phyloP scores from a whole-genome alignment of 805 yeast genomes.

The Millerozyma acaciae region DNA sequence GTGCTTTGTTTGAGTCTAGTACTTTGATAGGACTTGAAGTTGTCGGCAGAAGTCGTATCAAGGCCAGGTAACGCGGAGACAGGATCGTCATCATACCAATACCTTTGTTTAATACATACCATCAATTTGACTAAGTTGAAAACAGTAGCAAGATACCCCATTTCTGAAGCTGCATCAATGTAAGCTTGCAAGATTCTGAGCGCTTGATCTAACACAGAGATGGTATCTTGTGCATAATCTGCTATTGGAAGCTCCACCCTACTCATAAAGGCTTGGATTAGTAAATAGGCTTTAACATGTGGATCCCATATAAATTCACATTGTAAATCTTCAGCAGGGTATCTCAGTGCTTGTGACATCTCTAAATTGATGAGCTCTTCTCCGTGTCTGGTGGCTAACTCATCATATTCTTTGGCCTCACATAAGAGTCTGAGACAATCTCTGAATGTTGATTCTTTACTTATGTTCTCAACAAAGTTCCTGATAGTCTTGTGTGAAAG shows the following conservation, averaged over 20 bases:
- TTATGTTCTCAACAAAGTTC: conserved; percentile 53
- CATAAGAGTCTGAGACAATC: conserved; percentile 59
- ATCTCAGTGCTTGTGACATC: conserved; percentile 71
- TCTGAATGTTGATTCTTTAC: conserved; percentile 47
- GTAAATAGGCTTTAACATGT: conserved; percentile 71
- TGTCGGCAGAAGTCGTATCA: no score
- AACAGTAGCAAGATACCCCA: conserved; percentile 66
- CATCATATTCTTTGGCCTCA: conserved; percentile 77
- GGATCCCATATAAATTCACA: conserved; percentile 78
- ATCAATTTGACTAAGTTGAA: conserved; percentile 61
- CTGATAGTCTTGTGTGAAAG: conserved; percentile 87
- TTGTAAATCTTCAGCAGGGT: conserved; percentile 52
- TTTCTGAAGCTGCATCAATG: conserved; percentile 83
- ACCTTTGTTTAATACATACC: conserved; percentile 85
- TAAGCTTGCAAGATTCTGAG: conserved; percentile 91
- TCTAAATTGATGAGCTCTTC: conserved; percentile 85
- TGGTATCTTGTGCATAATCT: conserved; percentile 91
- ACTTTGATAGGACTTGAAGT: no score
- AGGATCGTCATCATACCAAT: conserved; percentile 81
- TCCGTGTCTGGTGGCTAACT: conserved; percentile 86
- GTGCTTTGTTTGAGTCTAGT: no score
- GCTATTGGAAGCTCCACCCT: conserved; percentile 84
- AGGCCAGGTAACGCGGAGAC: conserved; percentile 53
- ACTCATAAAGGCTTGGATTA: conserved; percentile 69
- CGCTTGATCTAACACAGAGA: conserved; percentile 89